A percentile compares a stretch with the other conserved stretches of the same genome.
Conservation (phyloP, 208 protist genomes). For the Leishmania mexicana region DNA sequence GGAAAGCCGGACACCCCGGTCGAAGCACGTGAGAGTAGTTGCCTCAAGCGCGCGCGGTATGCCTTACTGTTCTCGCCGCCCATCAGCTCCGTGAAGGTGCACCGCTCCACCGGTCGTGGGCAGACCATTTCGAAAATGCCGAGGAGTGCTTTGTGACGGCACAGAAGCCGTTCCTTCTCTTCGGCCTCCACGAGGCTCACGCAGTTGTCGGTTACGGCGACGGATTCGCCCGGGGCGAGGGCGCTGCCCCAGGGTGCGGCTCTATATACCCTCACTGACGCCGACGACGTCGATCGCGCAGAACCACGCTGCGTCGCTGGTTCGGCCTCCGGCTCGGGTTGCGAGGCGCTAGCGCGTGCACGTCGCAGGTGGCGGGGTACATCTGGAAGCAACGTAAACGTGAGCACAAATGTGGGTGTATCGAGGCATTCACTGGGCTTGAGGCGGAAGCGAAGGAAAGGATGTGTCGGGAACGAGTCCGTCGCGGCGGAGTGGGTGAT, state of each 20-base stretch:
- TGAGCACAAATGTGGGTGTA: slow-evolving; percentile 19
- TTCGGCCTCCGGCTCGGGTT: background rate
- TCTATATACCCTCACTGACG: background rate
- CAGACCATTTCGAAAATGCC: slow-evolving; percentile 19
- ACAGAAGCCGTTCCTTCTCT: slow-evolving; percentile 16
- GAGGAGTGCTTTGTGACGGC: slow-evolving; percentile 11
- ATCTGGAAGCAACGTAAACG: slow-evolving; percentile 22
- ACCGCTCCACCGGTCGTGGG: slow-evolving; percentile 14
- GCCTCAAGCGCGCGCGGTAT: background rate
- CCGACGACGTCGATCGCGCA: background rate
- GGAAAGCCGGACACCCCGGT: background rate
- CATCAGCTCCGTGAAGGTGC: slow-evolving; percentile 20
- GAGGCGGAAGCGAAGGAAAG: slow-evolving; percentile 21
- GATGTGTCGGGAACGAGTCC: slow-evolving; percentile 7
- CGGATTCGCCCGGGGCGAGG: background rate
- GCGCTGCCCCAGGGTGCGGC: background rate
- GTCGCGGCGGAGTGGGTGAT: slow-evolving; percentile 34
- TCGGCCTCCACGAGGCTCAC: background rate
- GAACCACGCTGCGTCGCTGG: background rate
- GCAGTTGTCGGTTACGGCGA: background rate
- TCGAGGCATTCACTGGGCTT: slow-evolving; percentile 16
- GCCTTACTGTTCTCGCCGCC: background rate
- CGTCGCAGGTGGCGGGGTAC: background rate
- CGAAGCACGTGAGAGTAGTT: background rate
- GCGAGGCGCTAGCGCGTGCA: background rate